phyloP scores from a whole-genome alignment of 2,329 filamentous ascomycete species.

The Incumbomyces lentus region DNA sequence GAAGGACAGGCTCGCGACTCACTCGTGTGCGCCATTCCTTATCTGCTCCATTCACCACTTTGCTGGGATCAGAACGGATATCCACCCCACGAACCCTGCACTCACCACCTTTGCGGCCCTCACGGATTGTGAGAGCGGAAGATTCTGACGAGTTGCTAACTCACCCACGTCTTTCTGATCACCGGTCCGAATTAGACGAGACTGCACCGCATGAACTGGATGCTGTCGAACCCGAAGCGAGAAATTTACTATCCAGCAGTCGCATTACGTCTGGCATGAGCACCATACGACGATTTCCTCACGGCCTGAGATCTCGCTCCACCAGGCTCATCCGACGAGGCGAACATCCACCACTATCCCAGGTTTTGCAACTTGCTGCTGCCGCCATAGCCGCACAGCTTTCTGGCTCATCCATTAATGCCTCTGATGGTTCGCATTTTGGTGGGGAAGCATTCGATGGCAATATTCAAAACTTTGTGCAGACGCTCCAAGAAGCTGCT shows the following conservation, averaged over 20 bases:
- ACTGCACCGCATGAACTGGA: slow-evolving; percentile 32
- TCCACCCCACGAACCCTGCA: slow-evolving; percentile 1
- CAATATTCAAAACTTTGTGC: slow-evolving; percentile 53
- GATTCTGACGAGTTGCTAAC: slow-evolving; percentile 27
- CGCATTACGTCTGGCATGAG: slow-evolving; percentile 24
- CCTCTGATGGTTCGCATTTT: slow-evolving; percentile 45
- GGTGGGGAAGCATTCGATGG: slow-evolving; percentile 49
- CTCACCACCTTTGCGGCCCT: slow-evolving; percentile 1
- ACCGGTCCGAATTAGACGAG: slow-evolving; percentile 32
- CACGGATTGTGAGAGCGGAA: slow-evolving; percentile 23
- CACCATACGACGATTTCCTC: slow-evolving; percentile 30
- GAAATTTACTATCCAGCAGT: slow-evolving; percentile 23
- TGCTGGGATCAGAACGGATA: slow-evolving; percentile 10
- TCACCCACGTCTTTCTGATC: slow-evolving; percentile 26
- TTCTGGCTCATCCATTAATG: slow-evolving; percentile 49
- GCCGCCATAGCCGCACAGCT: slow-evolving; percentile 55
- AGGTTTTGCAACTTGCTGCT: slow-evolving; percentile 52
- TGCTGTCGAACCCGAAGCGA: slow-evolving; percentile 30
- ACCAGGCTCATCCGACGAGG: slow-evolving; percentile 45
- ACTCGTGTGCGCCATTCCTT: slow-evolving; percentile 35
- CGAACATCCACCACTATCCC: slow-evolving; percentile 53
- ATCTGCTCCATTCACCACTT: slow-evolving; percentile 17
- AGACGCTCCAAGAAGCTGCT: slow-evolving; percentile 53
- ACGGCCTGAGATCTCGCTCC: slow-evolving; percentile 41
- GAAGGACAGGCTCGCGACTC: slow-evolving; percentile 22